phyloP scores from a whole-genome alignment of 2,329 filamentous ascomycete genomes.

The Cladophialophora psammophila region DNA sequence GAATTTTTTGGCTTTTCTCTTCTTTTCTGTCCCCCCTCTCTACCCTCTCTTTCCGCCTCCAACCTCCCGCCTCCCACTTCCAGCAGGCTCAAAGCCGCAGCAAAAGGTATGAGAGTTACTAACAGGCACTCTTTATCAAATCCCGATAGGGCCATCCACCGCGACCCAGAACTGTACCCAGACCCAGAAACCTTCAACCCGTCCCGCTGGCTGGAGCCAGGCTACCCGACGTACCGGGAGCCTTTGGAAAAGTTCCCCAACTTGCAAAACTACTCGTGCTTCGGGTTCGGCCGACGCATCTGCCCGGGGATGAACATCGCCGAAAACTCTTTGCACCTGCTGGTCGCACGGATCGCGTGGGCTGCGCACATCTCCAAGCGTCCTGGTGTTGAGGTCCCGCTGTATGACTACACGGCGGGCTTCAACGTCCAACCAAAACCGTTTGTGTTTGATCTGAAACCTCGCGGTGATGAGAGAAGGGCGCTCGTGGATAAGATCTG shows the following conservation, averaged over 20 bases:
- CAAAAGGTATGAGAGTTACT: too few species aligned
- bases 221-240: conserved; percentile 61
- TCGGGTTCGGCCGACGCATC: conserved; percentile 62
- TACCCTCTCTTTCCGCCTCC: background rate
- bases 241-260: conserved; percentile 61
- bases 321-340: conserved; percentile 37
- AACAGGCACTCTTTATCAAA: too few species aligned
- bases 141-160: conserved; percentile 53
- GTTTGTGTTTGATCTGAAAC: conserved; percentile 33
- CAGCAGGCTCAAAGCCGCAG: too few species aligned
- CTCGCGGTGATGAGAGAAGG: conserved; percentile 15
- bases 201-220: conserved; percentile 60
- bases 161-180: conserved; percentile 60
- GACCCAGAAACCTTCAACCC: conserved; percentile 61
- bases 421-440: conserved; percentile 35
- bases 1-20: background rate
- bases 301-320: conserved; percentile 43
- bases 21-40: background rate
- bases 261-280: conserved; percentile 62
- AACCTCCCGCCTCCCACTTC: background rate
- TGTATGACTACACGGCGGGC: conserved; percentile 34
- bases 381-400: conserved; percentile 23
- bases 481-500: conserved; percentile 20
- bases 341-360: conserved; percentile 39
- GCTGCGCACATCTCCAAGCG: conserved; percentile 45